Percentiles rank a stretch among this genome's conserved stretches.
Conservation (phyloP, 2,329 filamentous ascomycete genomes). For the Scedosporium apiospermum region DNA sequence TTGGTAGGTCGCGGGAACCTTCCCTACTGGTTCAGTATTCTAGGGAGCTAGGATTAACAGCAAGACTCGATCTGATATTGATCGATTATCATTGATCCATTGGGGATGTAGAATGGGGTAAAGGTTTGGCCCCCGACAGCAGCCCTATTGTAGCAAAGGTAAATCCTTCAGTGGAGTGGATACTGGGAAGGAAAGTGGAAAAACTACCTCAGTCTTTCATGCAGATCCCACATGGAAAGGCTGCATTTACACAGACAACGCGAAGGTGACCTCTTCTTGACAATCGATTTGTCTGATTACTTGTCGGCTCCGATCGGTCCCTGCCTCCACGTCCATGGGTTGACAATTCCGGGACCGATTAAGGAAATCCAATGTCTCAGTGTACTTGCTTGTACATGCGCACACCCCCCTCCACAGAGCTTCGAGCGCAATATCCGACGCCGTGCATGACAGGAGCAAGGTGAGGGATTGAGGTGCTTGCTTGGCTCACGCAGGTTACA, state of each 20-base stretch:
- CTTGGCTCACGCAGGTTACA: too few species aligned
- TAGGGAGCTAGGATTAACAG: neutral
- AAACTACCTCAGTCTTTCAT: neutral
- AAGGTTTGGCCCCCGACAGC: neutral
- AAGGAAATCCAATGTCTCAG: neutral
- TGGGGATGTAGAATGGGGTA: neutral
- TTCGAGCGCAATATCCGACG: neutral
- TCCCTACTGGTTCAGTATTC: neutral
- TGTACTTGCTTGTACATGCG: neutral
- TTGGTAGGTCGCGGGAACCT: neutral
- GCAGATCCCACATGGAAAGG: neutral
- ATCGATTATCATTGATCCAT: neutral
- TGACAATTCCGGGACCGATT: neutral
- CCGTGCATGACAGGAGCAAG: neutral
- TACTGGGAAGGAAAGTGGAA: neutral
- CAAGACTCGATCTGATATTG: neutral
- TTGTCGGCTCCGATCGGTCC: neutral
- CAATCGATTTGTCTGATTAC: neutral
- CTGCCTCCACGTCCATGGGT: neutral
- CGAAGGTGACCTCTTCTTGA: neutral
- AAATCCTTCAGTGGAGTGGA: too few species aligned
- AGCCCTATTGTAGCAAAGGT: neutral
- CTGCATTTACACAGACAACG: neutral
- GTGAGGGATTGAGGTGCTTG: too few species aligned
- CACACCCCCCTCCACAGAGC: neutral